Evolutionary conservation across 163 green algal genomes (phyloP), one percentile per base, ranked within the genome.

Genomic region (Coccomyxa subellipsoidea): DNA sequence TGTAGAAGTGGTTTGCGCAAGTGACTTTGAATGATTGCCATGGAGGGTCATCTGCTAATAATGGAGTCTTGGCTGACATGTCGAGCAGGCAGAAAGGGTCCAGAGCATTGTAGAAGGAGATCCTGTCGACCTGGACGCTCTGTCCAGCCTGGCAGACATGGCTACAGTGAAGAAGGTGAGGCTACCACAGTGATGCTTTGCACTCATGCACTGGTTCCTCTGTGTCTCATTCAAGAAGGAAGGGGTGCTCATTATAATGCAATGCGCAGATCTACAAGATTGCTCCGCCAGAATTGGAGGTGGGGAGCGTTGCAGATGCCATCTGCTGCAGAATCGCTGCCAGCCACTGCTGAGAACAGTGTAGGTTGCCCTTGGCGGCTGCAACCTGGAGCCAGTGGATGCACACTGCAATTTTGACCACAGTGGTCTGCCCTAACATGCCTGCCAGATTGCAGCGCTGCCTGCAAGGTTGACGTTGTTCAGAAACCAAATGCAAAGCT

Each of bases 291-390:
- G 75, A 80, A 37, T 29, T 37, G 23, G 37, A 38, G 21, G 15
- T 80, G 29, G 75, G 75, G 2, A 39, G 18, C 36, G 0, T 35
- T 29, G 75, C 37, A 39, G 75, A 35, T 35, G 37, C 75, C 1
- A 69, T 80, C 37, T 25, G 18, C 75, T 54, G 32, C 75, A 59
- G 75, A n/a, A 80, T 80, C 23, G 75, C 75, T 36, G 75, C 75
- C 75, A 59, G 75, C 37, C 32, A 80, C 38, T 80, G 75, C n/a
- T 80, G 71, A 78, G 12, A n/a, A 38, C n/a, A n/a, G n/a, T n/a
- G n/a, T n/a, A n/a, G n/a, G n/a, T n/a, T n/a, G n/a, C n/a, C n/a
- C n/a, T n/a, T n/a, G n/a, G n/a, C n/a, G n/a, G n/a, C n/a, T n/a
- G n/a, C n/a, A n/a, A n/a, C n/a, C n/a, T n/a, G n/a, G n/a, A n/a